Percentiles rank a stretch among this genome's conserved stretches.
Evolutionary conservation across 768 basidiomycete species (phyloP).

Genomic region (Suillus subalutaceus): DNA sequence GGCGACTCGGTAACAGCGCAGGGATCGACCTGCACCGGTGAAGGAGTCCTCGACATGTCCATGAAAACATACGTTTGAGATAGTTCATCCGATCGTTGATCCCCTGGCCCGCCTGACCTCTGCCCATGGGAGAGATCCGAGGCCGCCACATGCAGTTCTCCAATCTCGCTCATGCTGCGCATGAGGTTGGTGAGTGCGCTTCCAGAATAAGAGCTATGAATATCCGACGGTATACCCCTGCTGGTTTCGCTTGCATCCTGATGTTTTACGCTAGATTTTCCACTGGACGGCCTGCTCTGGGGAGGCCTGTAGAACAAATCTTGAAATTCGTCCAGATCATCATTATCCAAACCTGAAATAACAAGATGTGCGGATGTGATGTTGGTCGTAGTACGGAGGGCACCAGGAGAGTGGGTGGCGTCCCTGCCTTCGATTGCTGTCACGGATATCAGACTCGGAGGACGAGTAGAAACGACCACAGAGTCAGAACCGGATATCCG

Average conservation of each 20-base stretch:
- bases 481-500: neutral
- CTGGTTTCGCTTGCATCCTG: slow-evolving; percentile 8
- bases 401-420: slow-evolving; percentile 9
- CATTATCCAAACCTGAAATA: slow-evolving; percentile 55
- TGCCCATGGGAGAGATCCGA: slow-evolving; percentile 19
- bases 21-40: slow-evolving; percentile 18
- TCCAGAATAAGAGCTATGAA: slow-evolving; percentile 30
- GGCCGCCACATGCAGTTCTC: slow-evolving; percentile 25
- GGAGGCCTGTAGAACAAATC: slow-evolving; percentile 71
- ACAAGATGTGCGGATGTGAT: slow-evolving; percentile 42
- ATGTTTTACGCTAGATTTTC: slow-evolving; percentile 2
- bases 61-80: slow-evolving; percentile 20
- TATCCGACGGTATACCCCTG: slow-evolving; percentile 33
- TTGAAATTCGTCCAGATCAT: slow-evolving; percentile 73
- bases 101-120: slow-evolving; percentile 12
- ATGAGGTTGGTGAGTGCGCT: slow-evolving; percentile 43
- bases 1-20: slow-evolving; percentile 13
- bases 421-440: neutral
- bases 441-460: slow-evolving; percentile 3
- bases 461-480: neutral
- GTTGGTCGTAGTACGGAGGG: slow-evolving; percentile 22
- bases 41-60: slow-evolving; percentile 19
- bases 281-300: neutral
- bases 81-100: slow-evolving; percentile 17
- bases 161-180: slow-evolving; percentile 43